phyloP scores from a whole-genome alignment of 495 filamentous ascomycete genomes.

The Chaetomium fimeti region DNA sequence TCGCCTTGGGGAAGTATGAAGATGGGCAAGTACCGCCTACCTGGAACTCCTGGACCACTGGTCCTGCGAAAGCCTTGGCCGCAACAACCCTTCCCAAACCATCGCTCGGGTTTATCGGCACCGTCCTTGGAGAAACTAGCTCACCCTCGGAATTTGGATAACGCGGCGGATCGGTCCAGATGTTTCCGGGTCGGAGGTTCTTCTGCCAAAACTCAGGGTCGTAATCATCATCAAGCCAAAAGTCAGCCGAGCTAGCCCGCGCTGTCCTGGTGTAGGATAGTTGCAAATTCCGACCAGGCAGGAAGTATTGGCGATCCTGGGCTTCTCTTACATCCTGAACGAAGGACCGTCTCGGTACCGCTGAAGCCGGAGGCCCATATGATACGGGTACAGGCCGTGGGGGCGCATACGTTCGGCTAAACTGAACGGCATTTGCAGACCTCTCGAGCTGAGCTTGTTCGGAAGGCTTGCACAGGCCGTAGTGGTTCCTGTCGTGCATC shows the following conservation, averaged over 20 bases:
- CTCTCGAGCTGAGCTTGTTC: slow-evolving; percentile 5
- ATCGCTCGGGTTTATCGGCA: not conserved
- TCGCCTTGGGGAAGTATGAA: not conserved
- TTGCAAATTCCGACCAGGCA: not conserved
- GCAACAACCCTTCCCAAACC: not conserved
- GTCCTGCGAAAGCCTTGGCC: not conserved
- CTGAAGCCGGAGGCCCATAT: no score
- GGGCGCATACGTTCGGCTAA: not conserved
- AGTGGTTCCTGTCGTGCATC: slow-evolving; percentile 10
- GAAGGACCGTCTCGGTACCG: no score
- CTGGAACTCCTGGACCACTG: not conserved
- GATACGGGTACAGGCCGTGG: not conserved
- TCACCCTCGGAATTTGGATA: not conserved
- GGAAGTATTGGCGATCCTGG: not conserved
- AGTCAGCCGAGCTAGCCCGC: not conserved
- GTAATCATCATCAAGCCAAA: slow-evolving; percentile 7
- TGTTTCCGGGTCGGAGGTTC: slow-evolving; percentile 7
- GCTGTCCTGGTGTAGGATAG: not conserved
- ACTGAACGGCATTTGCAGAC: slow-evolving; percentile 1
- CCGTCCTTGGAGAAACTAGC: not conserved
- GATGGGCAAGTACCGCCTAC: not conserved
- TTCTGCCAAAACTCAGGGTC: slow-evolving; percentile 18
- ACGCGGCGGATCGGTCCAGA: not conserved
- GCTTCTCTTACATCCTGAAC: not conserved
- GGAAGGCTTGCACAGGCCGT: slow-evolving; percentile 1